These are phyloP conservation scores for Monilinia fructicola DNA, from an alignment of 2,329 filamentous ascomycete species.

Conservation along the genomic window DNA sequence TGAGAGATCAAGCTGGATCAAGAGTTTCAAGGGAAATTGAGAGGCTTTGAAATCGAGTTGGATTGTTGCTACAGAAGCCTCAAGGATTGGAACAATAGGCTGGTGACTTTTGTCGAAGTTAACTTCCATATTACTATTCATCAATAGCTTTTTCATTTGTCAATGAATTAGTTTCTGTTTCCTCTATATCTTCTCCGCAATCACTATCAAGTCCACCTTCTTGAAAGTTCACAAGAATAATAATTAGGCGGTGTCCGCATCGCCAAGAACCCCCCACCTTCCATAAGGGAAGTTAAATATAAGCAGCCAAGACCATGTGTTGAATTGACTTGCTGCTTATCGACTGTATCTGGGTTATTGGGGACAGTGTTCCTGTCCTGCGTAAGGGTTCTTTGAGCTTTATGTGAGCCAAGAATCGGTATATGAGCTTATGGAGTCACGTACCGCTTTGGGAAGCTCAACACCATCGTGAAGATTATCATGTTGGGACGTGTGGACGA, in stretches of 20 bases:
- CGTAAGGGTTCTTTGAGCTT: neutral
- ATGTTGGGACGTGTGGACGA: neutral
- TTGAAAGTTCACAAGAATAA: neutral
- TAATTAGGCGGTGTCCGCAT: constrained; percentile 7
- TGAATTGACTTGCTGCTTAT: constrained; percentile 15
- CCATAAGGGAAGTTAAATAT: neutral
- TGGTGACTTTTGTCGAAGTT: neutral
- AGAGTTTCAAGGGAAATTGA: neutral
- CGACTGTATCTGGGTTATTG: neutral
- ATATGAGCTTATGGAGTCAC: neutral
- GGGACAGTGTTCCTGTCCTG: neutral
- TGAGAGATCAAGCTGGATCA: neutral
- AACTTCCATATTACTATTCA: neutral
- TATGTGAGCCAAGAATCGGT: neutral
- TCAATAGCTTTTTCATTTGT: neutral
- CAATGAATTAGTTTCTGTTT: neutral
- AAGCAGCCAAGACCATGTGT: constrained; percentile 11
- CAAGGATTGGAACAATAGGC: neutral
- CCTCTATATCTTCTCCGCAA: neutral
- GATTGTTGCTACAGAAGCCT: neutral
- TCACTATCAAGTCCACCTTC: neutral
- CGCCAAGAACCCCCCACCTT: constrained; percentile 18
- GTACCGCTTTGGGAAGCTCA: constrained; percentile 7
- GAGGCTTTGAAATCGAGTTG: neutral
- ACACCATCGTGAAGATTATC: neutral